Base-by-base conservation (phyloP, 176 grass and related monocot genomes). In the Oryza meyeriana region DNA sequence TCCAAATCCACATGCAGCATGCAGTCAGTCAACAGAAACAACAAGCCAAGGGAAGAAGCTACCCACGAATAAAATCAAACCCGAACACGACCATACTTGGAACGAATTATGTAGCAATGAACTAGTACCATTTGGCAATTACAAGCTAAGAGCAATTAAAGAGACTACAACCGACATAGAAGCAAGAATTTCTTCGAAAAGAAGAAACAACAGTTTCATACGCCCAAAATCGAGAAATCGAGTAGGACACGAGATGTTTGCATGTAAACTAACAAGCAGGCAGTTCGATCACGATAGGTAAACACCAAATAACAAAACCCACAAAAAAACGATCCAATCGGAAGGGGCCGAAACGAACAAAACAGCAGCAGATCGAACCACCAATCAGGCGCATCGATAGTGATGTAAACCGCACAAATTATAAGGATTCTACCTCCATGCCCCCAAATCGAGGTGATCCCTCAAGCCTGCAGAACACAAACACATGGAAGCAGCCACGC, bases 201-300 rank as follows among this genome's bases (percentile, higher is more conserved):
- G 38, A 8, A 40, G 38, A 8, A 40, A 10, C 38, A 33, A 33
- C 32, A 33, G 32, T 33, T 33, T 33, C 32, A 4, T 34, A 44
- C 28, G 28, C 38, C 34, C 22, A 25, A 78, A 59, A 62, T 6
- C 13, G 13, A 47, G 1, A 47, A 69, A 61, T 29, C 32, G 4
- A 69, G 34, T 12, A 34, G 20, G 26, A 59, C 65, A 85, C 74
- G 74, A 77, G 64, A 84, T 45, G 26, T 6, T 66, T 26, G 62
- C 82, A 17, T 38, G 35, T 29, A 61, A 48, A 11, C 6, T 30
- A 52, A 24, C 25, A 73, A 66, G 32, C 4, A 68, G 41, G 33
- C 61, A 42, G 55, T 50, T 85, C 16, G 30, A 64, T 66, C 84
- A 47, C 57, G 30, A 86, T 41, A 86, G 8, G 66, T 12, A 79